Conservation (phyloP, 768 basidiomycete species). For the Tulasnella calospora region DNA sequence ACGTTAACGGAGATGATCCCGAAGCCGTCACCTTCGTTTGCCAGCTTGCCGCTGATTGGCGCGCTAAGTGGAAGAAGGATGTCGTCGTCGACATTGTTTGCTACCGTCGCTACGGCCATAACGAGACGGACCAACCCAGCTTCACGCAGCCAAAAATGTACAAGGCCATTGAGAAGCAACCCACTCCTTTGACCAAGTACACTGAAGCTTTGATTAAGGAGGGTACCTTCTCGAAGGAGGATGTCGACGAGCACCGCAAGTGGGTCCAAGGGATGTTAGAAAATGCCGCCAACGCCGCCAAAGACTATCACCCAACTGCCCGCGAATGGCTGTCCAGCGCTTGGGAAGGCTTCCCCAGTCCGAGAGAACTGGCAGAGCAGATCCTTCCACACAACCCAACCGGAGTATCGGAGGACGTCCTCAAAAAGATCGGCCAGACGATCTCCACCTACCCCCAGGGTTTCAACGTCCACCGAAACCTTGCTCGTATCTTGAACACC, state of each 20-base stretch:
- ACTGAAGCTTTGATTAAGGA: slow-evolving; percentile 85
- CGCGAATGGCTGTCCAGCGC: slow-evolving; percentile 98
- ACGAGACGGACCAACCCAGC: slow-evolving; percentile 97
- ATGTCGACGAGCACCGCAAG: slow-evolving; percentile 96
- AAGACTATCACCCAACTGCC: slow-evolving; percentile 90
- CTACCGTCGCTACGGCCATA: slow-evolving; percentile 98
- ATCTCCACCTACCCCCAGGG: slow-evolving; percentile 81
- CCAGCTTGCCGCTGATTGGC: slow-evolving; percentile 95
- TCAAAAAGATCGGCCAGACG: slow-evolving; percentile 78
- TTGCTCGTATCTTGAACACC: slow-evolving; percentile 80
- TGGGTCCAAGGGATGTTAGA: slow-evolving; percentile 99
- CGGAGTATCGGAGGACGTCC: slow-evolving; percentile 66
- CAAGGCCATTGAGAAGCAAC: slow-evolving; percentile 90
- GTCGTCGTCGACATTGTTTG: slow-evolving; percentile 98
- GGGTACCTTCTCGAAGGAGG: slow-evolving; percentile 89
- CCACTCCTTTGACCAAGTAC: slow-evolving; percentile 86
- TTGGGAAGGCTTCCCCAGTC: slow-evolving; percentile 98
- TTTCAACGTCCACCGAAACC: slow-evolving; percentile 87
- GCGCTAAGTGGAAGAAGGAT: slow-evolving; percentile 97
- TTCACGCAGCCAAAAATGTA: slow-evolving; percentile 99
- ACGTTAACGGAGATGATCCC: slow-evolving; percentile 97
- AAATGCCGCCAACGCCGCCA: slow-evolving; percentile 85
- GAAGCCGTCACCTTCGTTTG: slow-evolving; percentile 99
- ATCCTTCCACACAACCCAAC: slow-evolving; percentile 88
- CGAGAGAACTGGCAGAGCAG: slow-evolving; percentile 88